Base-by-base conservation (phyloP, 352 stramenopile genomes). In the Phytophthora pluvialis region DNA sequence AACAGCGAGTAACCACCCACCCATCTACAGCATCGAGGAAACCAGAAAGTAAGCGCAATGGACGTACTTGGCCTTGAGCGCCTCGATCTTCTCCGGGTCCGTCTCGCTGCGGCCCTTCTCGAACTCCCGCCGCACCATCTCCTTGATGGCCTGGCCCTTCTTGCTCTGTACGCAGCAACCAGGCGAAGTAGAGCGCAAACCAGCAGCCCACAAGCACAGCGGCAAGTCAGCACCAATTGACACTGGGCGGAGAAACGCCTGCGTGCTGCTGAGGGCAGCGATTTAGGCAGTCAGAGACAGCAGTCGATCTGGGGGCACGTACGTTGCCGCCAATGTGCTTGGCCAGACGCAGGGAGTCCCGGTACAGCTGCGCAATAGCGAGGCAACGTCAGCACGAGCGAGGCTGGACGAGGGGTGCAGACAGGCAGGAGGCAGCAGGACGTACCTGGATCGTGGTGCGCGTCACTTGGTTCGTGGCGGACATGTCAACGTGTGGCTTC, bases 281-380 rank as follows among this genome's bases (percentile, higher is more conserved):
- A 21, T 21, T 21, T 21, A 21, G 21, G 26, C 44, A 42, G 25
- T 43, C 39, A 16, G 39, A 52, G 16, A 2, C 13, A 62, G 29
- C 29, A 36, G 36, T 38, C n/a, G 43, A 21, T 2, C 21, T 1
- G 21, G 11, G 6, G 12, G 11, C 13, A 67, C 79, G 51, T 72
- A 95, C 87, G 51, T 76, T 91, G 72, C 87, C 87, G 28, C 87
- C 87, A 39, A 95, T 95, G 73, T 95, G 87, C 73, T 95, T 94
- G 38, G 87, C 85, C 31, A 95, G 75, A 53, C 87, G 87, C 72
- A 95, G 55, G 70, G 82, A 93, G 64, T 95, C 87, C 48, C 87
- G 83, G 70, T 94, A 95, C 15, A 95, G 72, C 87, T 95, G 59
- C 21, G 45, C 16, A 58, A 5, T 4, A 29, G 42, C 6, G 53